phyloP scores from a whole-genome alignment of 805 yeast genomes.

The Blastobotrys attinorum region DNA sequence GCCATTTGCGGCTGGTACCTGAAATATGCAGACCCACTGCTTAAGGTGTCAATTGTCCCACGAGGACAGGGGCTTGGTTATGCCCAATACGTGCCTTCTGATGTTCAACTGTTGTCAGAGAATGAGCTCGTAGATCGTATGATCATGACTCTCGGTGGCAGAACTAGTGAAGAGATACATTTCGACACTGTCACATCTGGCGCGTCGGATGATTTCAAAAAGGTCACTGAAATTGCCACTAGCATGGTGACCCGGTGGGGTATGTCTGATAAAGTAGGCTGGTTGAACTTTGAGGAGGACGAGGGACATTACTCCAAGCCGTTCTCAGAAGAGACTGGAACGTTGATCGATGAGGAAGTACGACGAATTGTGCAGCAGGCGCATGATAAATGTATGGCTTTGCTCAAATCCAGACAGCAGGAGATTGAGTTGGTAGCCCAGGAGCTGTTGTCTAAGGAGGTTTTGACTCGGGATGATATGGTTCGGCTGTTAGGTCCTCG shows the following conservation, averaged over 20 bases:
- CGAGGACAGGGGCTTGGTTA: conserved; percentile 96
- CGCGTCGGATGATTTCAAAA: conserved; percentile 93
- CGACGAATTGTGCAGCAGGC: conserved; percentile 69
- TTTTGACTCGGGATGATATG: conserved; percentile 91
- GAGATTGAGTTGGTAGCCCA: conserved; percentile 85
- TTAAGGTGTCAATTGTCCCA: conserved; percentile 94
- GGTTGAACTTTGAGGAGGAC: conserved; percentile 64
- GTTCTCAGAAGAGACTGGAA: conserved; percentile 81
- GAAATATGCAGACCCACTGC: conserved; percentile 82
- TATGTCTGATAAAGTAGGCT: conserved; percentile 84
- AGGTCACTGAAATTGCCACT: conserved; percentile 88
- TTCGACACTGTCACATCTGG: conserved; percentile 92
- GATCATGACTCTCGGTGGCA: conserved; percentile 96
- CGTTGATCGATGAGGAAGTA: conserved; percentile 74
- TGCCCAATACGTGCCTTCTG: conserved; percentile 95
- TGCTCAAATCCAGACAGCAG: conserved; percentile 59
- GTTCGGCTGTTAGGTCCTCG: conserved; percentile 80
- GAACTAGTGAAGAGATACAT: conserved; percentile 92
- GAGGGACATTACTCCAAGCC: conserved; percentile 71
- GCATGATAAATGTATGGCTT: conserved; percentile 58
- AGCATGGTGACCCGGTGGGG: conserved; percentile 90
- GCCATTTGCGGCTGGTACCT: conserved; percentile 98
- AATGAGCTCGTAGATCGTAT: conserved; percentile 80
- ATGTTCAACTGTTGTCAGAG: conserved; percentile 67
- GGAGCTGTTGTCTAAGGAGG: conserved; percentile 78